Base-by-base conservation (phyloP, 2,329 filamentous ascomycete species). In the Fusarium odoratissimum region DNA sequence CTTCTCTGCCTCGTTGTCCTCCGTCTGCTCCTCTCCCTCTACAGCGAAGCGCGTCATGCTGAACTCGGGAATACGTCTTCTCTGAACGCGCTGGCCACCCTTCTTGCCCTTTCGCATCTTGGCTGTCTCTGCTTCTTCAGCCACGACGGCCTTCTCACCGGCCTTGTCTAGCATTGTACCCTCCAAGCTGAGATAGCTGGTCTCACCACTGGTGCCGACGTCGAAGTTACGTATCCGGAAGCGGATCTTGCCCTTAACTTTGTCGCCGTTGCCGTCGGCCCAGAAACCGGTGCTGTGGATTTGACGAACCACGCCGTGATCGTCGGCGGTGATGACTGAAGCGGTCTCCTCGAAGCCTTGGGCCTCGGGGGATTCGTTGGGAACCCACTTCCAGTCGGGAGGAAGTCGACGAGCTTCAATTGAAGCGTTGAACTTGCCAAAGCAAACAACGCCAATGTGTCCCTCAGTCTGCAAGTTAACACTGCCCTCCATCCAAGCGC, bases 381-480 rank as follows among this genome's bases (percentile, higher is more conserved):
- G 89, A 21, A 94, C 87, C 92, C 94, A 98, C 69, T 85, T 90
- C 96, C 95, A 99, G 30, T 89, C 88, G 19, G 84, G 82, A 0
- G 96, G 96, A 21, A 99, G 85, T 40, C 93, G 87, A 68, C 89
- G 89, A 28, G 91, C 87, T 76, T 95, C 92, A 67, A 99, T 93
- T 46, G 92, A 94, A 3, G 95, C 93, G 75, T 96, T 97, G 86
- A 98, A 98, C 73, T 94, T 90, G 81, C 95, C 95, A 83, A 94
- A 95, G 80, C 94, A 96, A 16, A 97, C 90, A 6, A 98, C 89
- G 25, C 95, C 95, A 11, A 99, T 87, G 79, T 98, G 94, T 11
- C 94, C 94, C 75, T 96, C 93, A 52, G 92, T 95, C 79, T 97
- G 94, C 35, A 98, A 86, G 77, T 95, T 96, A 62, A 98, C 89